These are phyloP conservation scores for Taxillus chinensis DNA, from an alignment of 164 flowering plant species.

Conservation along the genomic window DNA sequence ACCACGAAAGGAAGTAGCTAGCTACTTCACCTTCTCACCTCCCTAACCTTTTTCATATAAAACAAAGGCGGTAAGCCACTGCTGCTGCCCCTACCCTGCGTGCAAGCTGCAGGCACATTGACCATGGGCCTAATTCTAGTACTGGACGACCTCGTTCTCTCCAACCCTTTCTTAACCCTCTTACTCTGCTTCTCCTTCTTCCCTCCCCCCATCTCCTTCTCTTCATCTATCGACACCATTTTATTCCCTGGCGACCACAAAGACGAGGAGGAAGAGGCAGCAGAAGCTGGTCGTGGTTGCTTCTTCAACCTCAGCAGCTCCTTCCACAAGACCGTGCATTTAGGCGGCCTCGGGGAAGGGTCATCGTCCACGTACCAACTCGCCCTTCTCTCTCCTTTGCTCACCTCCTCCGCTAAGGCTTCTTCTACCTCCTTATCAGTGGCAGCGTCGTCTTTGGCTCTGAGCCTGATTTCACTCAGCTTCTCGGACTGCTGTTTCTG, in stretches of 20 bases:
- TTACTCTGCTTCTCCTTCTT: conserved; percentile 42
- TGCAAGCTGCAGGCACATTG: conserved; percentile 62
- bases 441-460: conserved; percentile 16
- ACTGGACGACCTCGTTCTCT: conserved; percentile 74
- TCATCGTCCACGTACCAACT: conserved; percentile 82
- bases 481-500: conserved; percentile 37
- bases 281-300: conserved; percentile 27
- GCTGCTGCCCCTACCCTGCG: conserved; percentile 27
- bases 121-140: conserved; percentile 71
- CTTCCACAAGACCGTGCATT: conserved; percentile 91
- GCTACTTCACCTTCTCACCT: conserved; percentile 17
- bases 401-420: background rate
- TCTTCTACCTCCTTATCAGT: conserved; percentile 4
- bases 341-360: conserved; percentile 94
- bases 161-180: conserved; percentile 65
- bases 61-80: conserved; percentile 57
- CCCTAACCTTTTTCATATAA: conserved; percentile 40
- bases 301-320: conserved; percentile 66
- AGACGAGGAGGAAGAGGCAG: conserved; percentile 51
- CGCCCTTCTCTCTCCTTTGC: conserved; percentile 23
- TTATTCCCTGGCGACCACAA: conserved; percentile 50
- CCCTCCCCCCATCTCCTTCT: conserved; percentile 24
- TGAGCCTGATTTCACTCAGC: conserved; percentile 34
- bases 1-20: background rate
- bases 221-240: conserved; percentile 15